These are phyloP conservation scores for Boletus subcaerulescens DNA, from an alignment of 768 basidiomycete species.

Conservation along the genomic window DNA sequence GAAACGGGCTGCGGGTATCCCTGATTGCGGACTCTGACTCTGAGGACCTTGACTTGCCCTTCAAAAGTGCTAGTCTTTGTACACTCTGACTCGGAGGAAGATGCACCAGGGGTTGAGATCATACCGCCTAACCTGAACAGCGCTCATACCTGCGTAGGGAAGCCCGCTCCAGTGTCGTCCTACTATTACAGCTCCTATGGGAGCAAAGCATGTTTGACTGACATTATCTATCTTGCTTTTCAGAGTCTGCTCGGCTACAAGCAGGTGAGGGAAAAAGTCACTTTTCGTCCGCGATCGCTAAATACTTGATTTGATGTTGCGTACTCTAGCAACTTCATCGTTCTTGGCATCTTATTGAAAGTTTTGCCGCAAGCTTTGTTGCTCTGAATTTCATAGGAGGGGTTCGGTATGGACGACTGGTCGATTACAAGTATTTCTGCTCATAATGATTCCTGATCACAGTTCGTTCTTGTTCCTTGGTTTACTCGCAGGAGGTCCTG, in stretches of 20 bases:
- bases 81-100: slow-evolving; percentile 14
- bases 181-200: slow-evolving; percentile 38
- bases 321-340: slow-evolving; percentile 74
- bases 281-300: not conserved
- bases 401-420: slow-evolving; percentile 52
- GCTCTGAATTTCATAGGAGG: slow-evolving; percentile 90
- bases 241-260: slow-evolving; percentile 79
- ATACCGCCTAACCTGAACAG: slow-evolving; percentile 99
- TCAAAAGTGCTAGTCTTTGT: not conserved
- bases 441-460: not conserved
- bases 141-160: slow-evolving; percentile 98
- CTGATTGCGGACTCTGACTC: slow-evolving; percentile 37
- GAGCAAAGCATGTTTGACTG: slow-evolving; percentile 46
- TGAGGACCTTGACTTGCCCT: slow-evolving; percentile 8
- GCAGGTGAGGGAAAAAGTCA: slow-evolving; percentile 45
- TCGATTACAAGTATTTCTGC: slow-evolving; percentile 3
- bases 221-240: slow-evolving; percentile 35
- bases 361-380: slow-evolving; percentile 84
- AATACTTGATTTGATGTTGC: not conserved
- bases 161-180: slow-evolving; percentile 68
- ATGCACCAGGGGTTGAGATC: slow-evolving; percentile 78
- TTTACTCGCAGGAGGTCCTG: slow-evolving; percentile 81
- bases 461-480: slow-evolving; percentile 82
- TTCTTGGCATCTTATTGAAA: slow-evolving; percentile 79
- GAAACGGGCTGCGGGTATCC: slow-evolving; percentile 90